These are phyloP conservation scores for Drechmeria coniospora DNA, from an alignment of 2,329 filamentous ascomycete genomes.

Conservation along the genomic window DNA sequence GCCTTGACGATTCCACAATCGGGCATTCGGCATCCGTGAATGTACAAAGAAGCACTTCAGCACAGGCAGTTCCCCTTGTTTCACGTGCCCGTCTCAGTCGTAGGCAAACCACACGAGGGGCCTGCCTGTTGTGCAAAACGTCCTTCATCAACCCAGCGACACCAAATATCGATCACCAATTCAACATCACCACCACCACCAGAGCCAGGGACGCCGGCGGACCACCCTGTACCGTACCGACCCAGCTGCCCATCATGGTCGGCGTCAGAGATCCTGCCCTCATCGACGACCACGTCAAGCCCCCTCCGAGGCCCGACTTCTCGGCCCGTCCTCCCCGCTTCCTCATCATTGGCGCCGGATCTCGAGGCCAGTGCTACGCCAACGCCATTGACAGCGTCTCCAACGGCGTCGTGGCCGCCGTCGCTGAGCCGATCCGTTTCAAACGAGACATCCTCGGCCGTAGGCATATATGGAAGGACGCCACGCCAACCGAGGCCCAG, in stretches of 20 bases:
- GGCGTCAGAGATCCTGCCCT: conserved; percentile 10
- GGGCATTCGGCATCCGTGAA: too few relatives aligned
- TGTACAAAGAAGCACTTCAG: too few relatives aligned
- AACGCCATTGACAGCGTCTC: conserved; percentile 48
- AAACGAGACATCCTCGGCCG: conserved; percentile 59
- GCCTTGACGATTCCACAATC: too few relatives aligned
- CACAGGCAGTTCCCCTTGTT: too few relatives aligned
- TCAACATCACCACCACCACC: too few relatives aligned
- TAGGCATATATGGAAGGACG: conserved; percentile 54
- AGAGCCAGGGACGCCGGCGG: too few relatives aligned
- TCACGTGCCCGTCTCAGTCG: too few relatives aligned
- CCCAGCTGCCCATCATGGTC: conserved; percentile 8
- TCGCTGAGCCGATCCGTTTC: conserved; percentile 68
- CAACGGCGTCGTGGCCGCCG: conserved; percentile 54
- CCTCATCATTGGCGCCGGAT: conserved; percentile 70
- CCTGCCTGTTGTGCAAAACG: too few relatives aligned
- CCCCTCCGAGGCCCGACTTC: conserved; percentile 26
- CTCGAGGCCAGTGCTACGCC: conserved; percentile 62
- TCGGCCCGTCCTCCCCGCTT: conserved; percentile 45
- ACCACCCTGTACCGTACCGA: too few relatives aligned
- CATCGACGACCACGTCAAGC: conserved; percentile 7
- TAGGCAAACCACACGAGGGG: too few relatives aligned
- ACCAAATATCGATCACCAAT: too few relatives aligned
- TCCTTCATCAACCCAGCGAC: too few relatives aligned
- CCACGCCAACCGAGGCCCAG: conserved; percentile 40